phyloP scores from a whole-genome alignment of 495 filamentous ascomycete genomes.

The Talaromyces adpressus region DNA sequence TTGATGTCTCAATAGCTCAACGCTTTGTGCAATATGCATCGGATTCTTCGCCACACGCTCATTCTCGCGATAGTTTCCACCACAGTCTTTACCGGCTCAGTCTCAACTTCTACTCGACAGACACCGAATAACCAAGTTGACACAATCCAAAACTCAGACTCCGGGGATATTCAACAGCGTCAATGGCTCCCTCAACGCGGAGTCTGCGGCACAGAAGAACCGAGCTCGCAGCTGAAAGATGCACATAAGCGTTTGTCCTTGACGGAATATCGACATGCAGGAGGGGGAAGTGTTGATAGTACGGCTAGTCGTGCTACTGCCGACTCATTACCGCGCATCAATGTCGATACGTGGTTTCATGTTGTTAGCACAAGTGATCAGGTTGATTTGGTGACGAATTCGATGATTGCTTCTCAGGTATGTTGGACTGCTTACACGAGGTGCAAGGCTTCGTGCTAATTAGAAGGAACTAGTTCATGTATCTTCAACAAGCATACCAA shows the following conservation, averaged over 20 bases:
- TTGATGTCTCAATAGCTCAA: not conserved
- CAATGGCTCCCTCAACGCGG: slow-evolving; percentile 18
- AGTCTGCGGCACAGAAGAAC: slow-evolving; percentile 32
- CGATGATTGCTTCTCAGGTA: slow-evolving; percentile 39
- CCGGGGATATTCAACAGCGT: slow-evolving; percentile 14
- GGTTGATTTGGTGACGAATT: slow-evolving; percentile 23
- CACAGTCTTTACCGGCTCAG: slow-evolving; percentile 14
- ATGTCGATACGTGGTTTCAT: slow-evolving; percentile 45
- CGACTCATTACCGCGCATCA: slow-evolving; percentile 18
- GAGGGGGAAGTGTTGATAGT: slow-evolving; percentile 10
- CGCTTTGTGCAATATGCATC: slow-evolving; percentile 8
- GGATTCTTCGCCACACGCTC: slow-evolving; percentile 11
- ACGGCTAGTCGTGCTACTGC: slow-evolving; percentile 12
- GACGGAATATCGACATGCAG: slow-evolving; percentile 11
- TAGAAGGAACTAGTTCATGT: slow-evolving; percentile 24
- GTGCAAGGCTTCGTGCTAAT: not conserved
- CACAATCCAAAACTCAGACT: not conserved
- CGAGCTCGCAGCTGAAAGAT: slow-evolving; percentile 21
- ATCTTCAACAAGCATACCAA: slow-evolving; percentile 36
- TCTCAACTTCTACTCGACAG: not conserved
- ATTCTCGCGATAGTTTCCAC: slow-evolving; percentile 15
- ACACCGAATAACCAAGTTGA: not conserved
- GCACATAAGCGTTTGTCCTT: slow-evolving; percentile 21
- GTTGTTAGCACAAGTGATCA: slow-evolving; percentile 33
- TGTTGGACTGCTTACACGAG: slow-evolving; percentile 5